Evolutionary conservation across 2,329 filamentous ascomycete genomes (phyloP).

Genomic region (Exophiala spinifera): DNA sequence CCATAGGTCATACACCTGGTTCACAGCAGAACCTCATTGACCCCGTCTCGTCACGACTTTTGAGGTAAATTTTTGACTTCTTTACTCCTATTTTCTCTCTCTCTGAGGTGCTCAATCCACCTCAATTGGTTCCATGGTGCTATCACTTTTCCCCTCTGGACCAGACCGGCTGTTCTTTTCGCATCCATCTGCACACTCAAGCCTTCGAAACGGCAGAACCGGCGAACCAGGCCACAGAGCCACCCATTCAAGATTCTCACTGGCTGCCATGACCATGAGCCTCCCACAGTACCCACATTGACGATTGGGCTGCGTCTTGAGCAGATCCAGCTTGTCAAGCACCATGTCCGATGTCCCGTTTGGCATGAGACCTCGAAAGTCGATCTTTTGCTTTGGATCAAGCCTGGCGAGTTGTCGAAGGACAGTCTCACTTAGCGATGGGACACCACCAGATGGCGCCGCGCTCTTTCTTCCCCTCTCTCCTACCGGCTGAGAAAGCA

Average conservation of each 20-base stretch:
- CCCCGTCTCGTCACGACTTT: no score
- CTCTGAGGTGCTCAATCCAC: no score
- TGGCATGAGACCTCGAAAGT: conserved; percentile 37
- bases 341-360: conserved; percentile 36
- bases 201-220: background rate
- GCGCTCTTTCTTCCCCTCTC: background rate
- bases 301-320: conserved; percentile 38
- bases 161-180: conserved; percentile 30
- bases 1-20: no score
- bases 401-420: conserved; percentile 38
- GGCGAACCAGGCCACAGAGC: background rate
- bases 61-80: no score
- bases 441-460: conserved; percentile 31
- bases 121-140: no score
- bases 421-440: conserved; percentile 44
- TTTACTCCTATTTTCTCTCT: no score
- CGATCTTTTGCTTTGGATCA: conserved; percentile 37
- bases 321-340: conserved; percentile 36
- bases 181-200: background rate
- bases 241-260: conserved; percentile 43
- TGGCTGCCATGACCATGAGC: conserved; percentile 41
- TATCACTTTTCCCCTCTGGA: no score
- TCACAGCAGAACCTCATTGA: no score
- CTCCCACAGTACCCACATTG: conserved; percentile 41
- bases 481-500: no score